Conservation (phyloP, 2,329 filamentous ascomycete genomes). For the Lasiodiplodia theobromae region DNA sequence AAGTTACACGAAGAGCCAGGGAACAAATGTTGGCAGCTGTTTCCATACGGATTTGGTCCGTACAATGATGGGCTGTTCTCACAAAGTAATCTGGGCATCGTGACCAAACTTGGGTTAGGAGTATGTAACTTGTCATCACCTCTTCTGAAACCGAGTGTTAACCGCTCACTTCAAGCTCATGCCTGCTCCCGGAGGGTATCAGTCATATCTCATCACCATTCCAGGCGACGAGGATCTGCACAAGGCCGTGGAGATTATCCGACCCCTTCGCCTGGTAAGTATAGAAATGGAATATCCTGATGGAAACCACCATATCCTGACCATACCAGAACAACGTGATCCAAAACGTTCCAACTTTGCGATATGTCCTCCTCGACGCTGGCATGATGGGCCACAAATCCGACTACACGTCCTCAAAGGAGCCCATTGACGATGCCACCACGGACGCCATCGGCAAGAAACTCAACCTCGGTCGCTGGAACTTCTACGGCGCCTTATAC, state of each 20-base stretch:
- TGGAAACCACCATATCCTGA: background rate
- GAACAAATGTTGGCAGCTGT: conserved; percentile 41
- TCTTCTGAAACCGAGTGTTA: background rate
- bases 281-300: background rate
- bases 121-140: background rate
- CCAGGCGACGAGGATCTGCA: conserved; percentile 58
- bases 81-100: conserved; percentile 46
- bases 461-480: conserved; percentile 55
- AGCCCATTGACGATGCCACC: conserved; percentile 49
- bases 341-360: conserved; percentile 54
- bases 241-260: conserved; percentile 57
- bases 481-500: conserved; percentile 55
- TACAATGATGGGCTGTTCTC: conserved; percentile 48
- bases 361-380: conserved; percentile 51
- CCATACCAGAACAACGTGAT: conserved; percentile 45
- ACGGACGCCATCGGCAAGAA: conserved; percentile 51
- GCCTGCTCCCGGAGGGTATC: conserved; percentile 59
- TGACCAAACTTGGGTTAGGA: conserved; percentile 60
- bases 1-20: conserved; percentile 32
- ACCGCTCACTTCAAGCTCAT: conserved; percentile 49
- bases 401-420: conserved; percentile 38
- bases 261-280: conserved; percentile 46
- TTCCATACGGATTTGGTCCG: conserved; percentile 47
- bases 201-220: conserved; percentile 55
- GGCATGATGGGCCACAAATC: conserved; percentile 49